phyloP scores from a whole-genome alignment of 2,329 filamentous ascomycete species.

The Amylocarpus encephaloides region DNA sequence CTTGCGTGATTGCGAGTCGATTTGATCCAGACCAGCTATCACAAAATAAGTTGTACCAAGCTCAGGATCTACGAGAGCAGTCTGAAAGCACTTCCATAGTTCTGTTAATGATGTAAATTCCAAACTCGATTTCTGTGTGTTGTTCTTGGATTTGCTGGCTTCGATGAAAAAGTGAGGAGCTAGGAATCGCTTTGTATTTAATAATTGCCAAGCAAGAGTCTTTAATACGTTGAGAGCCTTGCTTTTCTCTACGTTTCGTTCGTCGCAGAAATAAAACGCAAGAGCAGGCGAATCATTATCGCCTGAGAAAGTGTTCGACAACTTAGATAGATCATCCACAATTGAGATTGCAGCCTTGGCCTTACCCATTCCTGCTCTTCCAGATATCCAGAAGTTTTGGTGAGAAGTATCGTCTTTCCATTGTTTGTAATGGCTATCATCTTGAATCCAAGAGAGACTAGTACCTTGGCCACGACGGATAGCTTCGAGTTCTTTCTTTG shows the following conservation, averaged over 20 bases:
- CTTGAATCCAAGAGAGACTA: not conserved
- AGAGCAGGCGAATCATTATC: conserved; percentile 1
- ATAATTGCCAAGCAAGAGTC: not conserved
- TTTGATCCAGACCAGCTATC: not conserved
- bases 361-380: not conserved
- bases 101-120: not conserved
- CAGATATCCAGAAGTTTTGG: conserved; percentile 2
- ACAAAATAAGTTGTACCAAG: not conserved
- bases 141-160: not conserved
- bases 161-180: not conserved
- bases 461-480: not conserved
- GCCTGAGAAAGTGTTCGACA: not conserved
- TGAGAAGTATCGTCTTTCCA: not conserved
- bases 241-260: conserved; percentile 1
- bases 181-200: not conserved
- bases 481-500: conserved; percentile 3
- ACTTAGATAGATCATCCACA: not conserved
- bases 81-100: not conserved
- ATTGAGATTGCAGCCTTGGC: conserved; percentile 3
- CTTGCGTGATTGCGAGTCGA: not conserved
- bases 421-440: not conserved
- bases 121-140: not conserved
- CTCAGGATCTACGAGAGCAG: not conserved
- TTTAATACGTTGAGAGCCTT: conserved; percentile 3
- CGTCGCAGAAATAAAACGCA: conserved; percentile 3